phyloP scores from a whole-genome alignment of 768 basidiomycete species.

The Kwoniella sp. region DNA sequence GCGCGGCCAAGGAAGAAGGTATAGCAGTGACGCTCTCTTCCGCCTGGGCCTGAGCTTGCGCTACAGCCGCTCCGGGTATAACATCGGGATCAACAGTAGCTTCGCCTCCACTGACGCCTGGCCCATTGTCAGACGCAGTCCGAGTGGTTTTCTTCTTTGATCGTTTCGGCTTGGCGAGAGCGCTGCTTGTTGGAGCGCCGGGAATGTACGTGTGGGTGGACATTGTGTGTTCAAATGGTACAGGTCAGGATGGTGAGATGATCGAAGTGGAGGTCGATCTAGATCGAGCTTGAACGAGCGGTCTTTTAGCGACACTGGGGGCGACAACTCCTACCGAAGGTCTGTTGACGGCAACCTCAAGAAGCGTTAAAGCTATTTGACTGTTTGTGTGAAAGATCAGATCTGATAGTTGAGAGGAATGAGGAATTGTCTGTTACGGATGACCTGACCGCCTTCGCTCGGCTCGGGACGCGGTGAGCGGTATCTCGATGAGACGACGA shows the following conservation, averaged over 20 bases:
- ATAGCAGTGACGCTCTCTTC: not conserved
- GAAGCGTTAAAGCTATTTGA: too few species aligned
- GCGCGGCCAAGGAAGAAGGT: slow-evolving; percentile 1
- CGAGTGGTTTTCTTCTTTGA: slow-evolving; percentile 28
- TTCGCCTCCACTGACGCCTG: not conserved
- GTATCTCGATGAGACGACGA: too few species aligned
- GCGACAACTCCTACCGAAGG: too few species aligned
- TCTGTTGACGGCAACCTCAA: too few species aligned
- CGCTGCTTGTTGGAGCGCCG: not conserved
- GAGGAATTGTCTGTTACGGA: too few species aligned
- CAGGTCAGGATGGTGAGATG: not conserved
- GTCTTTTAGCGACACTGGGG: too few species aligned
- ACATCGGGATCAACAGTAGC: not conserved
- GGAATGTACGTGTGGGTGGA: slow-evolving; percentile 8
- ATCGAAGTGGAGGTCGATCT: not conserved
- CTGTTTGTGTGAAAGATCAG: too few species aligned
- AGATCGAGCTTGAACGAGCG: too few species aligned
- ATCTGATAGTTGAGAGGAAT: too few species aligned
- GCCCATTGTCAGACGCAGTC: not conserved
- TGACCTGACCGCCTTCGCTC: too few species aligned
- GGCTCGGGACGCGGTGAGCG: too few species aligned
- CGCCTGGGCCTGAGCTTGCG: slow-evolving; percentile 7
- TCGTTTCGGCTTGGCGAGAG: slow-evolving; percentile 23
- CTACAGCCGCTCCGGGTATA: not conserved
- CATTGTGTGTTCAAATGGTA: not conserved